phyloP scores from a whole-genome alignment of 2,329 filamentous ascomycete species.

The Sarocladiaceae sp. region DNA sequence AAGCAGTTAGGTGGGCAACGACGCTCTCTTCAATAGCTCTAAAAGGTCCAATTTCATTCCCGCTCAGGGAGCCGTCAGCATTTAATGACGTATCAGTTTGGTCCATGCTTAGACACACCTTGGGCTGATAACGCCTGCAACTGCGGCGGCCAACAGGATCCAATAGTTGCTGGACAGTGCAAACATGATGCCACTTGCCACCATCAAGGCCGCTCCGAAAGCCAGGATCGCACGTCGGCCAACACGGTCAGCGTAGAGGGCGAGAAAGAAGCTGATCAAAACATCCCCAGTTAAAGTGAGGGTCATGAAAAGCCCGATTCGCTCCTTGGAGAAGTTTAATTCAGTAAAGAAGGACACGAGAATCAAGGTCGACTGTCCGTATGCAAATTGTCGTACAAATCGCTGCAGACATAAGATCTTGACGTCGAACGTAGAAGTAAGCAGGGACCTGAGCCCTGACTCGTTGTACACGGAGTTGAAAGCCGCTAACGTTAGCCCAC shows the following conservation, averaged over 20 bases:
- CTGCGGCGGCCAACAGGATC: slow-evolving; percentile 51
- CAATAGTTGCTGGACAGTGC: slow-evolving; percentile 50
- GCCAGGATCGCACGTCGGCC: slow-evolving; percentile 50
- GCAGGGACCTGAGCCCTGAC: slow-evolving; percentile 3
- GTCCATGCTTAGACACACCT: slow-evolving; percentile 27
- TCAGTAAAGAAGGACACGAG: slow-evolving; percentile 51
- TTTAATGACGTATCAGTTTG: slow-evolving; percentile 20
- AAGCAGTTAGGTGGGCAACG: slow-evolving; percentile 49
- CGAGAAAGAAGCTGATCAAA: slow-evolving; percentile 53
- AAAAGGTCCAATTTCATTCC: slow-evolving; percentile 62
- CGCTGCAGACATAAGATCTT: slow-evolving; percentile 56
- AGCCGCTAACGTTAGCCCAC: neutral
- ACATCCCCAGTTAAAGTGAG: slow-evolving; percentile 58
- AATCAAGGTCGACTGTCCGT: slow-evolving; percentile 54
- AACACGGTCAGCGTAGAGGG: slow-evolving; percentile 52
- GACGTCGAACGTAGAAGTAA: slow-evolving; percentile 34
- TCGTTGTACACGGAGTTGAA: neutral
- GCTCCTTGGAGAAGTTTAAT: slow-evolving; percentile 44
- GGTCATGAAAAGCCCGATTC: slow-evolving; percentile 62
- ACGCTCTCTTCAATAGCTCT: slow-evolving; percentile 58
- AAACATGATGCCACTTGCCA: slow-evolving; percentile 51
- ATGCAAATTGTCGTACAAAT: slow-evolving; percentile 60
- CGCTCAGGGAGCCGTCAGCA: no score
- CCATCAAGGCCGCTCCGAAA: slow-evolving; percentile 52
- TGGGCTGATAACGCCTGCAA: slow-evolving; percentile 61